Evolutionary conservation across 2,329 filamentous ascomycete species (phyloP), one percentile per base, ranked within the genome.

Genomic region (Penicillium sp.): DNA sequence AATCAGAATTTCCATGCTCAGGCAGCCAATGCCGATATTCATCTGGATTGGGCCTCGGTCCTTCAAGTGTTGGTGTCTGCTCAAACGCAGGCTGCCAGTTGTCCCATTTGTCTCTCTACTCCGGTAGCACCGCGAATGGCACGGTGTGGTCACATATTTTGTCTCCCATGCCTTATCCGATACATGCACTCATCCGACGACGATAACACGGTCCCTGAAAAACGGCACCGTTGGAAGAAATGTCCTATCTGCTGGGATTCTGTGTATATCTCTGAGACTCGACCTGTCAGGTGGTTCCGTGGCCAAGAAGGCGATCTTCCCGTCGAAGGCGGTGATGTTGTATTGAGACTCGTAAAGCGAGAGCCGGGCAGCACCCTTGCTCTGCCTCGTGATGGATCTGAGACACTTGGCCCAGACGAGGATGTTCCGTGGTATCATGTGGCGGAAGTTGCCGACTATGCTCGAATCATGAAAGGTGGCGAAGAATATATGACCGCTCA

Each of bases 71-170:
- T 99, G 64, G 94, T 90, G 9, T 97, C 93, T 2, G 85, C 89
- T 55, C 87, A 94, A 73, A 96, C 92, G 0, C 94, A 99, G 74
- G 82, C 86, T 42, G 85, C 92, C 3, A 91, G 89, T 22, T 99
- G 94, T 71, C 94, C 94, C 0, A 99, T 99, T 53, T 99, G 94
- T 69, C 83, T 99, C 29, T 96, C 89, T 2, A 90, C 89, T 53
- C 94, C 94, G 1, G 90, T 96, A 18, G 94, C 94, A 8, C 92
- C 94, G 32, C 87, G 94, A 54, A 99, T 99, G 93, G 92, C 94
- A 40, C 93, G 88, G 69, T 99, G 94, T 69, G 94, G 94, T 1
- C 94, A 99, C 71, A 96, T 99, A 13, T 97, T 97, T 72, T 99
- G 94, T 71, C 79, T 97, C 34, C 88, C 94, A 6, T 99, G 94